Evolutionary conservation across 768 basidiomycete genomes (phyloP).

Genomic region (Galerina sulciceps): DNA sequence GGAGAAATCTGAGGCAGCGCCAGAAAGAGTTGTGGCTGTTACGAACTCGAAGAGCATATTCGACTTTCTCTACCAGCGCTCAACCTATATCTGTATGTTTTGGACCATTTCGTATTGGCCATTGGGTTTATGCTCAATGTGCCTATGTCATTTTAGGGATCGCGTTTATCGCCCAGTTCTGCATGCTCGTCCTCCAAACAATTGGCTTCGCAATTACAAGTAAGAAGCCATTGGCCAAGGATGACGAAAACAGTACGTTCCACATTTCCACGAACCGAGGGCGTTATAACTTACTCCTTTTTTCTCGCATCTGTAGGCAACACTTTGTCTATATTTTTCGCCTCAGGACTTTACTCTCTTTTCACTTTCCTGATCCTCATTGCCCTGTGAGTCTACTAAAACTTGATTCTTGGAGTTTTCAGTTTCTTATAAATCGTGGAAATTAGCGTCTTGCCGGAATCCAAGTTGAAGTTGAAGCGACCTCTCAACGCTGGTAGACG

Average conservation of each 20-base stretch:
- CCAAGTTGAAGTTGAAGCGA: neutral
- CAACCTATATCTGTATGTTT: neutral
- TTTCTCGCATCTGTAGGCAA: neutral
- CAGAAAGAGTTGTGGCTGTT: no score
- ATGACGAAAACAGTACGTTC: neutral
- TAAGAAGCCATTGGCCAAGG: neutral
- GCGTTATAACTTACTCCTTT: neutral
- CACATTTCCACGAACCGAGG: no score
- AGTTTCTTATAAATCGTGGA: neutral
- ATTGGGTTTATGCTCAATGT: neutral
- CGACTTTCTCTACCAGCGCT: slow-evolving; percentile 1
- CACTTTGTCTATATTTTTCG: neutral
- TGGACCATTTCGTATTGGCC: neutral
- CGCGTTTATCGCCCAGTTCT: slow-evolving; percentile 4
- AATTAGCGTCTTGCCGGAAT: neutral
- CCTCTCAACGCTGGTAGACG: slow-evolving; percentile 4
- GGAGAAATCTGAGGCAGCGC: neutral
- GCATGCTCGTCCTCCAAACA: neutral
- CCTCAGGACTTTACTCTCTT: neutral
- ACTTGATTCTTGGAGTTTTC: neutral
- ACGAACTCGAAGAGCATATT: neutral
- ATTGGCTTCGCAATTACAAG: neutral
- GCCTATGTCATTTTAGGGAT: neutral
- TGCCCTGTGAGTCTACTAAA: neutral
- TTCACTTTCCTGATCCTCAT: neutral